Conservation (phyloP, 169 alveolate genomes). For the Plasmodium sp. region DNA sequence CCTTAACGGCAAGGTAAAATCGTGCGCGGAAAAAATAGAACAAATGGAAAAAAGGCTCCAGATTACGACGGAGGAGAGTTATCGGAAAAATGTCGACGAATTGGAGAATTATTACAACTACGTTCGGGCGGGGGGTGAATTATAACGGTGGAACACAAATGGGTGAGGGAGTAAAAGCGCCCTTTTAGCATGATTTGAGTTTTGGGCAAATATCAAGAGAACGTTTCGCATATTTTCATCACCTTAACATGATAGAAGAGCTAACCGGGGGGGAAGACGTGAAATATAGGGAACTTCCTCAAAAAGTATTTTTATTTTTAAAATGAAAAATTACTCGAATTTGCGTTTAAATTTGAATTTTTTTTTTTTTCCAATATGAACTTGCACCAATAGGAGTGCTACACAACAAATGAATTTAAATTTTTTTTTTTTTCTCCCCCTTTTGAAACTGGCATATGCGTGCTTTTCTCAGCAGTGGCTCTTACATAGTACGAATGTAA, state of each 20-base stretch:
- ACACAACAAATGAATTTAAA: background rate
- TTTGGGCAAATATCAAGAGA: background rate
- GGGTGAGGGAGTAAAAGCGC: background rate
- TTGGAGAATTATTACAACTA: conserved; percentile 30
- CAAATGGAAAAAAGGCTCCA: conserved; percentile 5
- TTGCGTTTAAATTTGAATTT: background rate
- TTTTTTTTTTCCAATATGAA: background rate
- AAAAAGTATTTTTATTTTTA: background rate
- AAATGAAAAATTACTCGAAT: background rate
- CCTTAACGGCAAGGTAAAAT: conserved; percentile 1
- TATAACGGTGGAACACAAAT: background rate
- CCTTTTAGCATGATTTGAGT: background rate
- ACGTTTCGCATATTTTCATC: background rate
- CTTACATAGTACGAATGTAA: background rate
- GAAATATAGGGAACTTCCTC: background rate
- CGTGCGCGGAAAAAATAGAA: background rate
- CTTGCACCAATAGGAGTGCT: background rate
- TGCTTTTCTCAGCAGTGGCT: background rate
- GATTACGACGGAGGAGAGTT: background rate
- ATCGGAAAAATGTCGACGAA: conserved; percentile 10
- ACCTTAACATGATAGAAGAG: background rate
- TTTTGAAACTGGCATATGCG: background rate
- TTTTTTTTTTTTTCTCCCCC: background rate
- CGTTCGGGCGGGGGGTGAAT: background rate
- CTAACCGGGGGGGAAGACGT: background rate